Evolutionary conservation across 805 yeast species (phyloP), one percentile per base, ranked within the genome.

Genomic region (Barnettozyma siamensis): DNA sequence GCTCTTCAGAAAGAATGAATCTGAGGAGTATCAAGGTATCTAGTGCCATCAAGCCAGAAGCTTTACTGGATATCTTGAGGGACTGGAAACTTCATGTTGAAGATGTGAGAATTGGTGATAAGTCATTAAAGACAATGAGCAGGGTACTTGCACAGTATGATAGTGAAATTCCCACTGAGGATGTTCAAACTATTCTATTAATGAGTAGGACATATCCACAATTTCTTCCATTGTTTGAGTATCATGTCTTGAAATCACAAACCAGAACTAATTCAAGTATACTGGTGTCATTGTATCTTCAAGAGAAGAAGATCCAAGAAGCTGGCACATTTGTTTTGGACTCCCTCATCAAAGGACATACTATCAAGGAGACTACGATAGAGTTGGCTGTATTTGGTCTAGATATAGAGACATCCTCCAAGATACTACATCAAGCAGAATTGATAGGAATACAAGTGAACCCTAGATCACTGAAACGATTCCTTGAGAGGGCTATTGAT

Each of bases 301-400:
- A 40, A 7, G 34, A 34, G 1, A 31, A 31, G 1, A 40, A 47
- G 13, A 19, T 48, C 2, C 18, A 23, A 2, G 35, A 40, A 20
- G 54, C 55, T 10, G 41, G 31, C 24, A 30, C 38, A 1, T 40
- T 30, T 13, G 13, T 47, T 15, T 4, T 38, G 5, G n/a, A 26
- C 9, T 4, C 32, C 5, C 4, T 44, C 1, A 11, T 31, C 12
- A 9, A 31, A 0, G 33, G 35, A 2, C 7, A 27, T 5, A 21
- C 32, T 2, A 16, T 52, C 5, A 32, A 37, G 17, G 28, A 19
- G 1, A 15, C 31, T 7, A 35, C 48, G 2, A 13, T 51, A 8
- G 58, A 54, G 15, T 32, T 50, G 2, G 30, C 48, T 16, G 33
- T 54, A 9, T 37, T 38, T 3, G 48, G 48, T 16, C 33, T 40